phyloP scores from a whole-genome alignment of 2,329 filamentous ascomycete species.

The Xylaria sp. region DNA sequence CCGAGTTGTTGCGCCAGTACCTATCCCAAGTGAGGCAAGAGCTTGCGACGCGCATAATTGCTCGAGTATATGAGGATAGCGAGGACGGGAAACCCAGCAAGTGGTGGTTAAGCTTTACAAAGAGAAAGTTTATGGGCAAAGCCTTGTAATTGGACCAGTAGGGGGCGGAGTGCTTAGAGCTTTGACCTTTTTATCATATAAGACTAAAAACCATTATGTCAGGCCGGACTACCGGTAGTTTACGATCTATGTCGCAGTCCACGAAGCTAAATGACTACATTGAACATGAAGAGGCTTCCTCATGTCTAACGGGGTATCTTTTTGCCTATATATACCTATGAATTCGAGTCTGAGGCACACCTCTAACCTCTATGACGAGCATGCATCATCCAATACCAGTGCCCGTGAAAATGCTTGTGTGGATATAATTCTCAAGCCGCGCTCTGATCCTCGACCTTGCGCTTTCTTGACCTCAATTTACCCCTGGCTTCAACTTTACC shows the following conservation, averaged over 20 bases:
- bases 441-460: conserved; percentile 42
- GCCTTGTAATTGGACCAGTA: conserved; percentile 58
- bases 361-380: not conserved
- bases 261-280: conserved; percentile 2
- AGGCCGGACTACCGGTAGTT: not conserved
- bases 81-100: conserved; percentile 72
- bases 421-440: conserved; percentile 4
- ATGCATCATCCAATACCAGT: not conserved
- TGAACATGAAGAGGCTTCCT: not conserved
- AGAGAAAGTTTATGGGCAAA: conserved; percentile 99
- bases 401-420: not conserved
- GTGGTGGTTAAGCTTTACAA: conserved; percentile 99
- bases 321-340: not conserved
- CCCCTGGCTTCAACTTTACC: conserved; percentile 84
- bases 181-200: not conserved
- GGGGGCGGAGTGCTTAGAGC: not conserved
- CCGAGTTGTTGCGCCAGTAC: conserved; percentile 87
- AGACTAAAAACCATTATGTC: not conserved
- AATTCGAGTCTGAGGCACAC: not conserved
- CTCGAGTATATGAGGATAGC: conserved; percentile 82
- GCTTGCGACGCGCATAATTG: conserved; percentile 79
- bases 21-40: conserved; percentile 93
- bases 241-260: not conserved
- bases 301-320: conserved; percentile 18
- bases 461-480: conserved; percentile 74